phyloP scores from a whole-genome alignment of 2,329 filamentous ascomycete species.

The Fusarium euwallaceae region DNA sequence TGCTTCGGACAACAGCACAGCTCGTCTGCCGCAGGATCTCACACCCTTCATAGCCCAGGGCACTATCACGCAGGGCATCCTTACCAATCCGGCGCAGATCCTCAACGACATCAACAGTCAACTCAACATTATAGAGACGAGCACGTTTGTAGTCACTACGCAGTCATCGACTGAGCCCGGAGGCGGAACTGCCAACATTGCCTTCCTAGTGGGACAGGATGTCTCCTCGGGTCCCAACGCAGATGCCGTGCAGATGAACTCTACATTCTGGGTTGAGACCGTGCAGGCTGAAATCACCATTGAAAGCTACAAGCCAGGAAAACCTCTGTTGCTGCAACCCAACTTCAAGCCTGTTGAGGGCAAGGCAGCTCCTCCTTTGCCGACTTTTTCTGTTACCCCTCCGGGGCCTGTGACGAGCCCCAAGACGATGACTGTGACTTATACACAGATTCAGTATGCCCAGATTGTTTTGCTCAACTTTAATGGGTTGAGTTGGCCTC shows the following conservation, averaged over 20 bases:
- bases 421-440: constrained; percentile 1
- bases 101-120: constrained; percentile 20
- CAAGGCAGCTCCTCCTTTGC: constrained; percentile 6
- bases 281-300: constrained; percentile 7
- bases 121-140: constrained; percentile 12
- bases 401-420: not conserved
- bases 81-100: constrained; percentile 5
- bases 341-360: not conserved
- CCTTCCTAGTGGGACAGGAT: constrained; percentile 4
- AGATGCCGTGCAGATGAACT: constrained; percentile 2
- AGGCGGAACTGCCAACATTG: constrained; percentile 11
- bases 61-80: constrained; percentile 9
- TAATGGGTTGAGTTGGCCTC: constrained; percentile 5
- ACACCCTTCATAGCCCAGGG: not conserved
- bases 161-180: not conserved
- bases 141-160: not conserved
- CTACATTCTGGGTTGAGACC: constrained; percentile 14
- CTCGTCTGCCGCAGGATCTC: constrained; percentile 13
- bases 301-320: not conserved
- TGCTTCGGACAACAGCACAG: not conserved
- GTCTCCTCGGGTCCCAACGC: not conserved
- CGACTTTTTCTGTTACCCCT: constrained; percentile 7
- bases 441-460: constrained; percentile 20
- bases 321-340: not conserved
- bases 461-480: constrained; percentile 14